These are phyloP conservation scores for Nothophytophthora sp. DNA, from an alignment of 352 stramenopile species.

Conservation along the genomic window DNA sequence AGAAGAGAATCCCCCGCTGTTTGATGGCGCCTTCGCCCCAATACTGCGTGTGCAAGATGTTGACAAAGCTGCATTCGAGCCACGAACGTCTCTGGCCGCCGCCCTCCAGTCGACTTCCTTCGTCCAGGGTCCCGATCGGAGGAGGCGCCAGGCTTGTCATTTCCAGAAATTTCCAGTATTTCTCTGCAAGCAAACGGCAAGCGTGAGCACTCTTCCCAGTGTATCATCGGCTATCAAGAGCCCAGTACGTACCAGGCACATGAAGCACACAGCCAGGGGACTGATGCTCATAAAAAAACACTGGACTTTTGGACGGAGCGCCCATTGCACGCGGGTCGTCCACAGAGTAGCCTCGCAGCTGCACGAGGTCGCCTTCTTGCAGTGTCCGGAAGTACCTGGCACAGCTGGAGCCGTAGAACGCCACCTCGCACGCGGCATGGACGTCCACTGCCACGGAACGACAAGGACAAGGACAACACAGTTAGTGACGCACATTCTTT, in stretches of 20 bases:
- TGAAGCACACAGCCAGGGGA: constrained; percentile 28
- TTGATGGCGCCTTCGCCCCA: constrained; percentile 15
- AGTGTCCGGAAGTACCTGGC: constrained; percentile 54
- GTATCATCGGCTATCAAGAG: too few relatives aligned
- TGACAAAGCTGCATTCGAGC: constrained; percentile 51
- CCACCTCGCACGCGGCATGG: constrained; percentile 41
- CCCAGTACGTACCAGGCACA: constrained; percentile 31
- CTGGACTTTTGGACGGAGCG: too few relatives aligned
- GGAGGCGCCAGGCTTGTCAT: constrained; percentile 23
- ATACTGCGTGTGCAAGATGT: constrained; percentile 28
- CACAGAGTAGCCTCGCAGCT: constrained; percentile 46
- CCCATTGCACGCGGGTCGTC: constrained; percentile 13
- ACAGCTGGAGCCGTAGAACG: constrained; percentile 73
- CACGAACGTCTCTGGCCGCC: constrained; percentile 22
- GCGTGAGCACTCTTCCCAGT: background rate
- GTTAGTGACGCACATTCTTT: too few relatives aligned
- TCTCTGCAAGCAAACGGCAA: constrained; percentile 28
- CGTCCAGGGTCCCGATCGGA: constrained; percentile 6
- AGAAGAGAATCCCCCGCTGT: constrained; percentile 31
- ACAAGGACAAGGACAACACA: too few relatives aligned
- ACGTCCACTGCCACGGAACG: constrained; percentile 36
- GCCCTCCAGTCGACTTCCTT: constrained; percentile 1
- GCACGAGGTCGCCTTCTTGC: constrained; percentile 63
- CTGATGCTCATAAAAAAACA: constrained; percentile 7
- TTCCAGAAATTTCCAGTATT: constrained; percentile 59